Conservation (phyloP, 495 filamentous ascomycete species). For the Evernia prunastri region DNA sequence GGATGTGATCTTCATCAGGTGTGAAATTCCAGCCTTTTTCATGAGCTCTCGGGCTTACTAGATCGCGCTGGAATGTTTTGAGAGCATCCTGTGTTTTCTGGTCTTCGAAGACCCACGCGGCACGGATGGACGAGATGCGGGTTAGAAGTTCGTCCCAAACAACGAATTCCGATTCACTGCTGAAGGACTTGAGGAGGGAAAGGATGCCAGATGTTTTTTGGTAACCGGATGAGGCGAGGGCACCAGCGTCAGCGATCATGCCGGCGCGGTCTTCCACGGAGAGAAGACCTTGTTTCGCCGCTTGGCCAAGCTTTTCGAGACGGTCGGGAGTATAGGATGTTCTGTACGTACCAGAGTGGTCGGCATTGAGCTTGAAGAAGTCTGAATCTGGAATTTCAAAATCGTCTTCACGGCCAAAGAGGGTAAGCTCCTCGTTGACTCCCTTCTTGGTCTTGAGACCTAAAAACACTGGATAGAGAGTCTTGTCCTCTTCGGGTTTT, state of each 20-base stretch:
- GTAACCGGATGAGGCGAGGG: slow-evolving; percentile 82
- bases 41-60: slow-evolving; percentile 72
- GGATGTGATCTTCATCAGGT: slow-evolving; percentile 74
- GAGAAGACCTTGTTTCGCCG: slow-evolving; percentile 77
- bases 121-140: slow-evolving; percentile 65
- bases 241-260: slow-evolving; percentile 92
- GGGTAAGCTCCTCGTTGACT: slow-evolving; percentile 51
- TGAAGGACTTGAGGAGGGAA: slow-evolving; percentile 77
- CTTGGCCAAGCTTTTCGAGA: slow-evolving; percentile 58
- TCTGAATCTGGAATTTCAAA: slow-evolving; percentile 58
- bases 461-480: slow-evolving; percentile 58
- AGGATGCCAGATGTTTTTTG: slow-evolving; percentile 87
- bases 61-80: slow-evolving; percentile 69
- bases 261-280: slow-evolving; percentile 91
- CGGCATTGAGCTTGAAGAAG: slow-evolving; percentile 65
- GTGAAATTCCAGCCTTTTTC: slow-evolving; percentile 83
- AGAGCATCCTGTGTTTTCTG: slow-evolving; percentile 63
- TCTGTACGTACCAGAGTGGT: slow-evolving; percentile 59
- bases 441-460: slow-evolving; percentile 54
- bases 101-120: slow-evolving; percentile 86
- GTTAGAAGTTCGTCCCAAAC: slow-evolving; percentile 90
- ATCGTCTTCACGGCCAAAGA: slow-evolving; percentile 66
- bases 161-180: slow-evolving; percentile 77
- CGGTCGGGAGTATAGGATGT: slow-evolving; percentile 57
- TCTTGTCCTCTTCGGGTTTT: slow-evolving; percentile 64